Base-by-base conservation (phyloP, 805 yeast genomes). In the Teunomyces kruisii region DNA sequence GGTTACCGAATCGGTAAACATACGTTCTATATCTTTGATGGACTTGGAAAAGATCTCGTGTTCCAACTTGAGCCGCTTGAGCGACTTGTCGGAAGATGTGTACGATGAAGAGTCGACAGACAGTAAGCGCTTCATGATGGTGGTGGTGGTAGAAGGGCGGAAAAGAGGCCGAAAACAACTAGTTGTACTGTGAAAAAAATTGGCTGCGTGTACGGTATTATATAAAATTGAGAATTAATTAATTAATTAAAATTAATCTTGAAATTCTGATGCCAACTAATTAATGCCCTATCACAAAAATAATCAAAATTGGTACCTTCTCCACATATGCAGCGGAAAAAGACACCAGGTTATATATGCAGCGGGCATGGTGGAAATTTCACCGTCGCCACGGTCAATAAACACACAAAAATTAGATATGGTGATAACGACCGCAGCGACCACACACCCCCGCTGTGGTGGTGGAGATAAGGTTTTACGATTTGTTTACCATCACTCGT, bases 31-130 rank as follows among this genome's bases (percentile, higher is more conserved):
- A 40, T 59, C 64, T 36, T 52, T 45, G 30, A 59, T 56, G 14
- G 61, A 55, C 19, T 54, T 56, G 40, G 58, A 55, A 28, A 58
- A 55, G 32, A 59, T 57, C 43, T 58, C 61, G 19, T 52, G 45
- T 35, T 58, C 61, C 13, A 58, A 40, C 36, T 47, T 50, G 12
- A 54, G 19, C 22, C 62, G 35, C 35, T 58, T 57, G 19, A 44
- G 41, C 6, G 61, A 55, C 36, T 59, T 56, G 14, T 44, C 36
- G 14, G 50, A 38, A 4, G 17, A 36, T 4, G 28, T 26, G 16
- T 43, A 35, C 30, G 47, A 44, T 6, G 40, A 33, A n/a, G 29
- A 29, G 17, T 44, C 47, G 24, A 37, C 45, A 13, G 44, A 39
- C 30, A 37, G 37, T 16, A 32, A 30, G 24, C 48, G 48, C 16